Base-by-base conservation (phyloP, 2,329 filamentous ascomycete species). In the Aspergillus neotritici region DNA sequence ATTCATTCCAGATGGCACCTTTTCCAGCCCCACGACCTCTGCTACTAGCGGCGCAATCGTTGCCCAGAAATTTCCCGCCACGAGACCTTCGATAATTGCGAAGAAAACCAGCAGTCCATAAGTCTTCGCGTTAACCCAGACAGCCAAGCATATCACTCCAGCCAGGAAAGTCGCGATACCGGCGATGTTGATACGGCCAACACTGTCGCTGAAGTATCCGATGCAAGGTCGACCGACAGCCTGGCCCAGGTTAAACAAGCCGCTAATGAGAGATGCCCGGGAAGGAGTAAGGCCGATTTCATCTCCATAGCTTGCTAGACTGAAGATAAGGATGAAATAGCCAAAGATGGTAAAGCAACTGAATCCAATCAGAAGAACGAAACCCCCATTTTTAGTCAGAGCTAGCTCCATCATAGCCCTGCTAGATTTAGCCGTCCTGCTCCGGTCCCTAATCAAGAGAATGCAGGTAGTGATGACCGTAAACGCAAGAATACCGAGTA, bases 1-100 rank as follows among this genome's bases (percentile, higher is more conserved):
- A n/a, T n/a, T n/a, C n/a, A n/a, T n/a, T n/a, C n/a, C n/a, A n/a
- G n/a, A n/a, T n/a, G n/a, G n/a, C n/a, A n/a, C n/a, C n/a, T n/a
- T n/a, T n/a, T 63, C 63, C 11, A 82, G 52, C 0, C 78, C 78
- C 14, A 80, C 72, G 2, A 81, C 66, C 55, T 82, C 79, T 1
- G 72, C 73, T 2, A 71, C 68, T 2, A 82, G 70, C 0, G 78
- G 77, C 1, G 70, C 74, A 25, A 76, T 69, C 7, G 73, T 71
- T 2, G 47, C 69, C 72, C 73, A 77, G 48, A 74, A 75, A 0
- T 70, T 64, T 0, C 75, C 74, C 21, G 73, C 53, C 6, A 71
- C 66, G 5, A 66, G 65, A 2, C 74, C 74, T 40, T 60, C 58
- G 0, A 72, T 28, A 7, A 76, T 47, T 0, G 65, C 64, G 45